phyloP scores from a whole-genome alignment of 441 rosid species.

The Kokia cookei region DNA sequence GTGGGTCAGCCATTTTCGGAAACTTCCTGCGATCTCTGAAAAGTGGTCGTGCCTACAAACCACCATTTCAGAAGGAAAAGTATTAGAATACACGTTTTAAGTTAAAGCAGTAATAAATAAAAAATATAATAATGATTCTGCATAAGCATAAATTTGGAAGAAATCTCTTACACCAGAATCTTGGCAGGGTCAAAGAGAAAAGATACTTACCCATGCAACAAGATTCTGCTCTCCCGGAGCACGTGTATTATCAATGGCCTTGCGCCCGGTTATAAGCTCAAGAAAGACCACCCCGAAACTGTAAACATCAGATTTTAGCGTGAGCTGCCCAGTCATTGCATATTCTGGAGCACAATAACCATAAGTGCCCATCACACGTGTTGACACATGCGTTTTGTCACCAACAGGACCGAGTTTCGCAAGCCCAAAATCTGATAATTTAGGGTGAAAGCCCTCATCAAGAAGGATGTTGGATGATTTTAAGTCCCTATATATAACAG shows the following conservation, averaged over 20 bases:
- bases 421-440: conserved; percentile 92
- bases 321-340: conserved; percentile 98
- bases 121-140: too few species aligned
- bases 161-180: neutral
- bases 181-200: neutral
- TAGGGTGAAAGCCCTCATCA: conserved; percentile 83
- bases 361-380: conserved; percentile 98
- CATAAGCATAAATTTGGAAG: neutral
- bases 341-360: conserved; percentile 99
- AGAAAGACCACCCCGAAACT: conserved; percentile 98
- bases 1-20: conserved; percentile 95
- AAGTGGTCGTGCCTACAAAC: conserved; percentile 84
- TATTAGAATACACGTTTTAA: neutral
- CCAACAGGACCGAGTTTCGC: conserved; percentile 98
- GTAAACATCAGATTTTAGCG: conserved; percentile 91
- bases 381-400: conserved; percentile 96
- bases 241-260: conserved; percentile 82
- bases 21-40: conserved; percentile 96
- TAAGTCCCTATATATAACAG: conserved; percentile 90
- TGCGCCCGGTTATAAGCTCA: conserved; percentile 95
- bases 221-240: conserved; percentile 92
- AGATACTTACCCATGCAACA: conserved; percentile 83
- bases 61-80: conserved; percentile 12
- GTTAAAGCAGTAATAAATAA: neutral
- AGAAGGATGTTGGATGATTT: conserved; percentile 96